phyloP scores from a whole-genome alignment of 2,329 filamentous ascomycete species.

The Drechslerella dactyloides region DNA sequence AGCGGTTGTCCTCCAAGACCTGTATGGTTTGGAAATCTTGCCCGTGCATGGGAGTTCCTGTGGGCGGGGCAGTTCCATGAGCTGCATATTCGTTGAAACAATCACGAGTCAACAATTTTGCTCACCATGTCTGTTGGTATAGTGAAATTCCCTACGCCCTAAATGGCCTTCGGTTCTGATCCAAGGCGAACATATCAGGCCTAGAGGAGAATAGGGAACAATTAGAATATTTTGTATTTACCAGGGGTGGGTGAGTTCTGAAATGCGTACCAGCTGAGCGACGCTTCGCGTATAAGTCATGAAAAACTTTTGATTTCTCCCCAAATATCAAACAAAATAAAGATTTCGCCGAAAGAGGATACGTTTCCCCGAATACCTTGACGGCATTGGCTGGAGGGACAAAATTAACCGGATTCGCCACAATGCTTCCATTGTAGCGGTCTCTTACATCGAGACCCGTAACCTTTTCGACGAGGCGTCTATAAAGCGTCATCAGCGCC shows the following conservation, averaged over 20 bases:
- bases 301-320: conserved; percentile 93
- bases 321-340: conserved; percentile 96
- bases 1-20: conserved; percentile 58
- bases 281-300: conserved; percentile 84
- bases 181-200: conserved; percentile 22
- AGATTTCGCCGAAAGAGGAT: conserved; percentile 89
- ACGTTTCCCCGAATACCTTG: conserved; percentile 77
- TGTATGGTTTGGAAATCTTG: conserved; percentile 54
- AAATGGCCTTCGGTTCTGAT: not conserved
- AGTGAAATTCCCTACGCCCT: conserved; percentile 18
- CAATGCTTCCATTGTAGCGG: conserved; percentile 56
- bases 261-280: conserved; percentile 67
- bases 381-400: conserved; percentile 81
- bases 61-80: not conserved
- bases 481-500: conserved; percentile 10
- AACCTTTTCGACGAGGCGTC: conserved; percentile 28
- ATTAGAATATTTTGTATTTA: not conserved
- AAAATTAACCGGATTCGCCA: conserved; percentile 79
- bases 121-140: conserved; percentile 37
- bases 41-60: conserved; percentile 61
- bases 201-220: not conserved
- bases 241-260: not conserved
- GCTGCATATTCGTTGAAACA: not conserved
- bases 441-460: conserved; percentile 8
- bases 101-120: not conserved